Conservation (phyloP, 495 filamentous ascomycete species). For the Choiromyces venosus region DNA sequence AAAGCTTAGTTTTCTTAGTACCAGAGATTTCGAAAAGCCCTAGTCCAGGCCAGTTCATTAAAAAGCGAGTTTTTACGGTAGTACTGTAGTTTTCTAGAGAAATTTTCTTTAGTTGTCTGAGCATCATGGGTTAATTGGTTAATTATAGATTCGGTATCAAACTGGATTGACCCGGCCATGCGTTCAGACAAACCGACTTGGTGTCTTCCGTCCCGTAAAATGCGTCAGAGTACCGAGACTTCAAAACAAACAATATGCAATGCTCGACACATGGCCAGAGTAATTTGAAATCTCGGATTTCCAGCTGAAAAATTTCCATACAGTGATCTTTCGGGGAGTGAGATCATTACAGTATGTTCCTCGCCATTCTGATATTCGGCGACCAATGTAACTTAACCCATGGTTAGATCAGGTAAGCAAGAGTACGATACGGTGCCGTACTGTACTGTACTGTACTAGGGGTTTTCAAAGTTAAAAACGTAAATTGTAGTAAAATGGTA, state of each 20-base stretch:
- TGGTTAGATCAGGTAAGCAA: neutral
- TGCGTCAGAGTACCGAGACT: neutral
- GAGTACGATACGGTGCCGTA: no score
- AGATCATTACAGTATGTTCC: neutral
- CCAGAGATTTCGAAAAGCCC: no score
- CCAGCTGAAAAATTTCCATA: neutral
- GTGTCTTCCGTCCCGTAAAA: neutral
- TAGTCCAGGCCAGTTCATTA: no score
- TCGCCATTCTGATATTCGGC: neutral
- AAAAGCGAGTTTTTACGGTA: no score
- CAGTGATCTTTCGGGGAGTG: neutral
- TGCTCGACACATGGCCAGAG: neutral
- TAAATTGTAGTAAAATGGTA: no score
- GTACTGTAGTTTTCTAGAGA: no score
- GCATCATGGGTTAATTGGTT: neutral
- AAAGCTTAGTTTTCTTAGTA: no score
- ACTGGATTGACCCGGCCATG: neutral
- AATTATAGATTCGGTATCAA: neutral
- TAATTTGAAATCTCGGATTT: neutral
- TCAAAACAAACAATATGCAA: neutral
- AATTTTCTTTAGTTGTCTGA: no score
- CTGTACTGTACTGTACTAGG: no score
- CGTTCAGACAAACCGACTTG: neutral
- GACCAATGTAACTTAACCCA: neutral
- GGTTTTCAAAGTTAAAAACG: no score